Evolutionary conservation across 768 basidiomycete species (phyloP), one percentile per base, ranked within the genome.

Genomic region (Amanita molliuscula): DNA sequence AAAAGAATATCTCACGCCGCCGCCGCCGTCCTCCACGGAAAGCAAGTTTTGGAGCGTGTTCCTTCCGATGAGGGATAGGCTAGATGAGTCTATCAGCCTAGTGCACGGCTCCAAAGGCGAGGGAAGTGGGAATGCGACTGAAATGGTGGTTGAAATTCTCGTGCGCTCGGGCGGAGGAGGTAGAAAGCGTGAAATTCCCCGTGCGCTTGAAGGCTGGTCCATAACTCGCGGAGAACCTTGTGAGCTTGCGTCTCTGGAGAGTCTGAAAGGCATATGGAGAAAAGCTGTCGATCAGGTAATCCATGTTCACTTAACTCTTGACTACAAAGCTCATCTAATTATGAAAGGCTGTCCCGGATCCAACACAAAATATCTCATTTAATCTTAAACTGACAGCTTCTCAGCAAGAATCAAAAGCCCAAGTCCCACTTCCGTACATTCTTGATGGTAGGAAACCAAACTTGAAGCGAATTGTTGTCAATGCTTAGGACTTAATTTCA

Each of bases 371-470:
- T 55, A 64, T 88, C n/a, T 75, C 91, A 0, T 97, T 98, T 73
- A 96, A 96, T 62, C 75, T 97, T 25, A 77, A 70, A 47, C 76
- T 97, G 48, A 97, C 92, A 7, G 71, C 78, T 13, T 78, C 85
- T 20, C 95, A 97, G 61, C 82, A 84, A 59, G 75, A 77, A 53
- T 82, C 84, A 18, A 76, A 90, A 46, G 82, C 88, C 1, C 75
- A 79, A 51, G 92, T 97, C 2, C 86, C 90, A 11, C 67, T 97
- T 33, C 95, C 95, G 2, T 99, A 96, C 60, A 87, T 76, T 2
- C 92, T 94, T 59, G 81, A 88, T 70, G 89, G 90, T 79, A 58
- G 56, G 61, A 40, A 11, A 16, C 7, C 23, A 23, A 16, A n/a
- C 5, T 47, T 16, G 34, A 23, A 20, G 36, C 20, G 40, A 42